phyloP scores from a whole-genome alignment of 768 basidiomycete genomes.

The Crepidotus variabilis region DNA sequence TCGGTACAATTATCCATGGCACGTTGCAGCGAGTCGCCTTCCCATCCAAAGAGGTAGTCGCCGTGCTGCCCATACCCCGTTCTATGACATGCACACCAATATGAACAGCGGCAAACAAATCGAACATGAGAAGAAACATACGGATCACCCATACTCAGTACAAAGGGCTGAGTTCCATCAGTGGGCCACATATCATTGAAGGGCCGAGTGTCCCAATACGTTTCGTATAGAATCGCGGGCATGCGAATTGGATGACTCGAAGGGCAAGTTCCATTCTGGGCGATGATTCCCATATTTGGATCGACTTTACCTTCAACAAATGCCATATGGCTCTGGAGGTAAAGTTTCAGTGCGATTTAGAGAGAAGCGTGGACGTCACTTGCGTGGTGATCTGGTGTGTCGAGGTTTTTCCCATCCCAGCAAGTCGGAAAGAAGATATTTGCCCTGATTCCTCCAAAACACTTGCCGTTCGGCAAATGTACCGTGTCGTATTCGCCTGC shows the following conservation, averaged over 20 bases:
- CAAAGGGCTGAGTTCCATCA: background rate
- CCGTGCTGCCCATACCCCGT: slow-evolving; percentile 50
- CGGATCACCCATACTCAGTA: slow-evolving; percentile 36
- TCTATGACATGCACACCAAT: background rate
- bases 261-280: background rate
- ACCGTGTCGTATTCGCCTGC: background rate
- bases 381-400: slow-evolving; percentile 36
- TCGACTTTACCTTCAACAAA: slow-evolving; percentile 14
- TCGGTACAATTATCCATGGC: background rate
- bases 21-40: background rate
- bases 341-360: too few species aligned
- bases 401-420: slow-evolving; percentile 40
- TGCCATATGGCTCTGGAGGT: too few species aligned
- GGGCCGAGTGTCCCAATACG: slow-evolving; percentile 23
- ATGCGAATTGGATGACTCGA: background rate
- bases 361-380: background rate
- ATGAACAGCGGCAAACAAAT: background rate
- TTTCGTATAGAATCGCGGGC: background rate
- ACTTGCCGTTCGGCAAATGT: slow-evolving; percentile 24
- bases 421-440: slow-evolving; percentile 39
- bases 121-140: background rate
- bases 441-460: slow-evolving; percentile 36
- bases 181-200: slow-evolving; percentile 16
- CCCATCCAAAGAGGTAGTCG: slow-evolving; percentile 7
- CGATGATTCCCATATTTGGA: background rate